Percentiles rank a stretch among this genome's conserved stretches.
phyloP scores from a whole-genome alignment of 177 flowering plant species.

The Telopea speciosissima region DNA sequence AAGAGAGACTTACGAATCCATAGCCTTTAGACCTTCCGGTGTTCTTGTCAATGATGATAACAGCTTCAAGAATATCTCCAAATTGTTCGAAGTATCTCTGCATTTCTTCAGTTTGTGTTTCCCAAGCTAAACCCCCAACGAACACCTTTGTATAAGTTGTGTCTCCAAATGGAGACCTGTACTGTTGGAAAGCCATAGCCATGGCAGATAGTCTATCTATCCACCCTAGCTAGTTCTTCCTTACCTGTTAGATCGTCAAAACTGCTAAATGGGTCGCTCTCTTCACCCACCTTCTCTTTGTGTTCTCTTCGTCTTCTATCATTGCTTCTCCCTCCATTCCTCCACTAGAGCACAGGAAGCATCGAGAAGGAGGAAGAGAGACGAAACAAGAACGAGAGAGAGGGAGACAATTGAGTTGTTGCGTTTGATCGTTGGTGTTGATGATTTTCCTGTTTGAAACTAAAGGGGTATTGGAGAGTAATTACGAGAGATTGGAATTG shows the following conservation, averaged over 20 bases:
- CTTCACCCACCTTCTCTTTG: constrained; percentile 10
- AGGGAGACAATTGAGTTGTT: too few relatives aligned
- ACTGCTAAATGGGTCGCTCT: neutral
- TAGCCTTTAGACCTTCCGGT: constrained; percentile 77
- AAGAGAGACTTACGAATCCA: constrained; percentile 76
- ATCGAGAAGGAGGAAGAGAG: constrained; percentile 2
- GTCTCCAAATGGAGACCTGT: constrained; percentile 69
- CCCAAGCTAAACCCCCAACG: constrained; percentile 86
- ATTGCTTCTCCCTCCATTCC: constrained; percentile 17
- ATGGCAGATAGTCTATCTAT: too few relatives aligned
- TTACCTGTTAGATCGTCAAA: neutral
- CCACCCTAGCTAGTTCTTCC: too few relatives aligned
- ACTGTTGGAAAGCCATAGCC: constrained; percentile 40
- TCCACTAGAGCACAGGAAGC: constrained; percentile 2
- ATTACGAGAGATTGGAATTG: too few relatives aligned
- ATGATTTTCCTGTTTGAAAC: neutral
- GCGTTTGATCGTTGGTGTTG: too few relatives aligned
- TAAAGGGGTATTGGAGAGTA: neutral
- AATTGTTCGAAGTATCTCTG: constrained; percentile 63
- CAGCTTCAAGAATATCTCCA: constrained; percentile 85
- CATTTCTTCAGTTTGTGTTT: constrained; percentile 66
- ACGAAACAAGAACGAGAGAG: too few relatives aligned
- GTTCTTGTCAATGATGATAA: constrained; percentile 60
- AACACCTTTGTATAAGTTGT: constrained; percentile 73
- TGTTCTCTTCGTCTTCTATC: constrained; percentile 13